phyloP scores from a whole-genome alignment of 2,329 filamentous ascomycete genomes.

The Verticillium isaacii region DNA sequence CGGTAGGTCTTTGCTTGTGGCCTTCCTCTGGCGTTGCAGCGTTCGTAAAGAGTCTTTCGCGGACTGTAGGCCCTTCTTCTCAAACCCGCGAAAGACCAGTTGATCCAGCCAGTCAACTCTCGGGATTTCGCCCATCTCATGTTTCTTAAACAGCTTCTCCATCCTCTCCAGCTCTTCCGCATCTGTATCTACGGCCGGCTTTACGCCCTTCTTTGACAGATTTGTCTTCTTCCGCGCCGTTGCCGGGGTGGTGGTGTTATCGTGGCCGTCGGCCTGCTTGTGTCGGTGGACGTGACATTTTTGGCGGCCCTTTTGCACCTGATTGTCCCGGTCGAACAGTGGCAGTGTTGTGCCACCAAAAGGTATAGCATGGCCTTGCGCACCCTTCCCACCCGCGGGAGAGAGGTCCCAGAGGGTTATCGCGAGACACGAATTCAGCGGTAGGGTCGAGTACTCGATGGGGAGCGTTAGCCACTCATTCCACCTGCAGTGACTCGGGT shows the following conservation, averaged over 20 bases:
- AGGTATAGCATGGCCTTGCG: slow-evolving; percentile 74
- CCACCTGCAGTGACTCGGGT: slow-evolving; percentile 53
- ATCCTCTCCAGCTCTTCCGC: slow-evolving; percentile 83
- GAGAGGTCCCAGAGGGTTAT: slow-evolving; percentile 96
- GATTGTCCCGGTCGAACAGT: slow-evolving; percentile 90
- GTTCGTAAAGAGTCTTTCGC: slow-evolving; percentile 60
- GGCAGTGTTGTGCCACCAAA: slow-evolving; percentile 92
- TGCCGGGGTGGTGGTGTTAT: slow-evolving; percentile 74
- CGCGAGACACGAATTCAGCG: slow-evolving; percentile 76
- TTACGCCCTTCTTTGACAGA: slow-evolving; percentile 38
- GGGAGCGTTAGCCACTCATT: slow-evolving; percentile 95
- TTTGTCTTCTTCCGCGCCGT: slow-evolving; percentile 51
- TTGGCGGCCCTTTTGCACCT: slow-evolving; percentile 84
- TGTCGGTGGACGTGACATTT: slow-evolving; percentile 84
- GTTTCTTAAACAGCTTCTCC: slow-evolving; percentile 89
- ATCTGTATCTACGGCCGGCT: slow-evolving; percentile 60
- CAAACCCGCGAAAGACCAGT: slow-evolving; percentile 84
- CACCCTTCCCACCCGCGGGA: slow-evolving; percentile 65
- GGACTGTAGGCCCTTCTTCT: slow-evolving; percentile 66
- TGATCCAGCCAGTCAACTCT: slow-evolving; percentile 94
- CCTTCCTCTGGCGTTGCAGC: slow-evolving; percentile 38
- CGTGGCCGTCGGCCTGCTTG: slow-evolving; percentile 78
- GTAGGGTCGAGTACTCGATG: slow-evolving; percentile 76
- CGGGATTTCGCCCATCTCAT: slow-evolving; percentile 95
- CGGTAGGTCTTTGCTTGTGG: slow-evolving; percentile 23